Evolutionary conservation across 768 basidiomycete species (phyloP), one percentile per base, ranked within the genome.

Genomic region (Podaxis carcinomalis): DNA sequence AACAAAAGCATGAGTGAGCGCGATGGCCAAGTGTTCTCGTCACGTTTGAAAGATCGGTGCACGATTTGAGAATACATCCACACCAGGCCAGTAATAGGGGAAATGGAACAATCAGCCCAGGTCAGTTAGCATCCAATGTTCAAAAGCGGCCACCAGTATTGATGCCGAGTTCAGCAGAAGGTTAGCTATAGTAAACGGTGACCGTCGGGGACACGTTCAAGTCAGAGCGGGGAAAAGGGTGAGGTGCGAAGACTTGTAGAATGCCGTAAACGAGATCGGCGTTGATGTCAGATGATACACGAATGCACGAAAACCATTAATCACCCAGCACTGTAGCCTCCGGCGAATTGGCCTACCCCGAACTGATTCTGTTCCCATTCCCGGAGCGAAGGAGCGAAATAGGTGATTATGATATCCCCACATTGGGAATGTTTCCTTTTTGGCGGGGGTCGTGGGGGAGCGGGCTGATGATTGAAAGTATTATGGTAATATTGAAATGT

Each of bases 11-110:
- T 61, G 3, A 61, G 27, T 6, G 73, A 61, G 23, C 71, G 56
- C 4, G 57, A 16, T 4, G 71, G 72, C 23, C 72, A 66, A 40
- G 72, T 67, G 1, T 73, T 72, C 62, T 78, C 76, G 13, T 69
- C 70, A 36, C 66, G 70, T 62, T 75, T 77, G 71, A 75, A 76
- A 27, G 72, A 62, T 14, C 37, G 53, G 39, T 56, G 62, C 21
- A 63, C 62, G 44, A 55, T 16, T 57, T 63, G 54, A 23, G 11
- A 42, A 10, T 39, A 21, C 10, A 37, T 14, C 23, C 44, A 28
- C 6, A 6, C 28, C 28, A 7, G 28, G 44, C 19, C 6, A 5
- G 42, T 42, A 5, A 13, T 42, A 16, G 7, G 19, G 16, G 5
- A n/a, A 5, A 42, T 14, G 5, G 16, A 6, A 42, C 42, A n/a